These are phyloP conservation scores for Tylopilus vinaceipallidus DNA, from an alignment of 768 basidiomycete genomes.

Conservation along the genomic window DNA sequence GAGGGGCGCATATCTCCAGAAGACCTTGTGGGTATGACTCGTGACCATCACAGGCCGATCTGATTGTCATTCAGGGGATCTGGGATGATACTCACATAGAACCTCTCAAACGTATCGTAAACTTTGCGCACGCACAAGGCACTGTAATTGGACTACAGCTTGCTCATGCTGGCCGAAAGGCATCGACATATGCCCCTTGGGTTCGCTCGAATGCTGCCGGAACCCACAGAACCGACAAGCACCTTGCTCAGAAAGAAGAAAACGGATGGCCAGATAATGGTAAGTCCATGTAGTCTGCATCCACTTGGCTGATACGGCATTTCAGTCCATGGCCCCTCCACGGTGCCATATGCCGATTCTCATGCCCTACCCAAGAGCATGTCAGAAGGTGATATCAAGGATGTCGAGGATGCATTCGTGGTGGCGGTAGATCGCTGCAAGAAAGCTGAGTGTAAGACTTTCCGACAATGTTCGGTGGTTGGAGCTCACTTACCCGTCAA, in stretches of 20 bases:
- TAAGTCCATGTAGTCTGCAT: slow-evolving; percentile 24
- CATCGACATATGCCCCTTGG: slow-evolving; percentile 70
- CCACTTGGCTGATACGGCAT: background rate
- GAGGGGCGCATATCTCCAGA: slow-evolving; percentile 78
- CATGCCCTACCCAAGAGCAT: slow-evolving; percentile 61
- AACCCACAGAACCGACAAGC: slow-evolving; percentile 27
- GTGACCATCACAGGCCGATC: background rate
- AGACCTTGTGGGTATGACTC: slow-evolving; percentile 52
- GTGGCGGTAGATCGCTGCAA: slow-evolving; percentile 54
- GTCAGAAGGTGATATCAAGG: slow-evolving; percentile 50
- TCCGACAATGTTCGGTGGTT: background rate
- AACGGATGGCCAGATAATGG: slow-evolving; percentile 71
- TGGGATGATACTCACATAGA: slow-evolving; percentile 78
- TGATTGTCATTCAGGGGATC: slow-evolving; percentile 43
- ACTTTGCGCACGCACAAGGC: slow-evolving; percentile 70
- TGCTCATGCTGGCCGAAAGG: slow-evolving; percentile 72
- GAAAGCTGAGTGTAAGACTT: slow-evolving; percentile 55
- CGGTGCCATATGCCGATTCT: slow-evolving; percentile 49
- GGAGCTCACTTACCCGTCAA: too few relatives aligned
- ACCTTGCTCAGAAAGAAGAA: slow-evolving; percentile 47
- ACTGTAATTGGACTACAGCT: slow-evolving; percentile 78
- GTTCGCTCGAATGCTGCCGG: slow-evolving; percentile 40
- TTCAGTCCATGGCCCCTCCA: slow-evolving; percentile 62
- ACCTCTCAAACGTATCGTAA: slow-evolving; percentile 65
- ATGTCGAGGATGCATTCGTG: slow-evolving; percentile 60